These are phyloP conservation scores for Trifolium subterraneum DNA, from an alignment of 306 rosid genomes.

Conservation along the genomic window DNA sequence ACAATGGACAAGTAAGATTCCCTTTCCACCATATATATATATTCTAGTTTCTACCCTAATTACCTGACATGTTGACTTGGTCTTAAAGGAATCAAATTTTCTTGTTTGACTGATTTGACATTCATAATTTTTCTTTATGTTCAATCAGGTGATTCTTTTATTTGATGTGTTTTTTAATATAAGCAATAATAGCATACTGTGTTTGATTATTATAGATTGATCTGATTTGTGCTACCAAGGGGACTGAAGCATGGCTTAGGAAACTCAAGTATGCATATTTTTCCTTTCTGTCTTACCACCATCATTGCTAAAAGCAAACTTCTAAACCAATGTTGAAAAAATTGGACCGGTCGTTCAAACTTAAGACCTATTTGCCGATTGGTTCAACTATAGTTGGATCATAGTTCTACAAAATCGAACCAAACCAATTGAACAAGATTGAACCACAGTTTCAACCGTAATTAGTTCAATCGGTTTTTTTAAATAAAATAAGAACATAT, in stretches of 20 bases:
- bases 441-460: too few relatives aligned
- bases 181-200: conserved; percentile 25
- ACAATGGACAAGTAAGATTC: conserved; percentile 82
- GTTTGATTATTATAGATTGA: conserved; percentile 62
- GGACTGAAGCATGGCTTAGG: conserved; percentile 83
- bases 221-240: conserved; percentile 88
- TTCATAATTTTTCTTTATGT: conserved; percentile 13
- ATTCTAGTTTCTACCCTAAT: neutral
- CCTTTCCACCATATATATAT: neutral
- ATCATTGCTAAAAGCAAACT: conserved; percentile 7
- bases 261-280: conserved; percentile 69
- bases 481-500: too few relatives aligned
- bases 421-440: too few relatives aligned
- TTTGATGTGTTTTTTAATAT: neutral
- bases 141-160: neutral
- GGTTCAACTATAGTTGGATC: too few relatives aligned
- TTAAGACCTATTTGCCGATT: too few relatives aligned
- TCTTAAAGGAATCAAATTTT: conserved; percentile 12
- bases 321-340: too few relatives aligned
- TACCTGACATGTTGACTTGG: conserved; percentile 14
- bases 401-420: too few relatives aligned
- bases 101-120: conserved; percentile 27
- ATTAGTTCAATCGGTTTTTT: neutral
- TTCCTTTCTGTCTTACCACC: neutral
- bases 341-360: neutral